Percentiles rank a stretch among this genome's conserved stretches.
Conservation (phyloP, 306 rosid genomes). For the Cicer yamashitae region DNA sequence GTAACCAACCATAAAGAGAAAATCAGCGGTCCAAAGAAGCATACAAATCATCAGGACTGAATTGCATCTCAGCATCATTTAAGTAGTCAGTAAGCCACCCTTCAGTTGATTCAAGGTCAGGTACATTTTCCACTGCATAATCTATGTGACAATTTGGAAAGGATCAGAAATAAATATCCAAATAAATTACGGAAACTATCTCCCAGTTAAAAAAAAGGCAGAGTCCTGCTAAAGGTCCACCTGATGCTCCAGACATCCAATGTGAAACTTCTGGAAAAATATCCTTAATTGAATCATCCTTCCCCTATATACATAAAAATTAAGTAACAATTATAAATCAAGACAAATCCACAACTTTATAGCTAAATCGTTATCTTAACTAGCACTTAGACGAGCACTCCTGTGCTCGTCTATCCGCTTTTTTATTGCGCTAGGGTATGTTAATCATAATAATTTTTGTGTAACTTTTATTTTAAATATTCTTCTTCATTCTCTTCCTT, state of each 20-base stretch:
- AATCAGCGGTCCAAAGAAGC: conserved; percentile 49
- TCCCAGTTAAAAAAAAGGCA: not conserved
- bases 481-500: too few relatives aligned
- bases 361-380: not conserved
- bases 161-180: conserved; percentile 7
- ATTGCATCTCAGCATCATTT: conserved; percentile 72
- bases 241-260: conserved; percentile 66
- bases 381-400: too few relatives aligned
- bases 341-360: conserved; percentile 16
- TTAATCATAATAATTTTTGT: too few relatives aligned
- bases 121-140: conserved; percentile 56
- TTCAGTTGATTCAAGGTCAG: conserved; percentile 71
- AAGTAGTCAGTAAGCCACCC: conserved; percentile 89
- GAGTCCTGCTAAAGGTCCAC: conserved; percentile 51
- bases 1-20: conserved; percentile 12
- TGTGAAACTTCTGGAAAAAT: conserved; percentile 61
- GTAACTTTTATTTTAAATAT: too few relatives aligned
- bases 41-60: conserved; percentile 81
- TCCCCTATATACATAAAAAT: conserved; percentile 59
- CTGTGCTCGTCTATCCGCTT: too few relatives aligned
- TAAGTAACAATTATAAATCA: conserved; percentile 22
- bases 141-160: conserved; percentile 38
- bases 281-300: conserved; percentile 58
- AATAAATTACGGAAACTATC: conserved; percentile 4
- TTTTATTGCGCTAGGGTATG: too few relatives aligned